Evolutionary conservation across 805 yeast genomes (phyloP).

Genomic region (Zygotorulaspora florentina): DNA sequence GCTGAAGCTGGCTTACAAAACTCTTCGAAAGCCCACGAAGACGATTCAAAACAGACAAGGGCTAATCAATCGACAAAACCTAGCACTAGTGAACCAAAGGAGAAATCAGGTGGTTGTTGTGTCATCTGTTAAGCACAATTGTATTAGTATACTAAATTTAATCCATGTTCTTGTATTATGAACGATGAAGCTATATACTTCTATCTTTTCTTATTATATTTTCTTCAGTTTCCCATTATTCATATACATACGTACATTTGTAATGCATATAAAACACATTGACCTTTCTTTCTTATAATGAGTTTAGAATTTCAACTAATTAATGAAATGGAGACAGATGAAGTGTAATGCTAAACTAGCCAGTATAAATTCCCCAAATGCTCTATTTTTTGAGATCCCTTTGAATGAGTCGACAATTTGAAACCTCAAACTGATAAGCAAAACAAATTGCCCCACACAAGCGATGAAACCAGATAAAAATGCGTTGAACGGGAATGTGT

Average conservation of each 20-base stretch:
- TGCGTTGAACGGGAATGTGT: conserved; percentile 92
- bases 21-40: conserved; percentile 4
- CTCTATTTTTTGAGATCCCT: conserved; percentile 49
- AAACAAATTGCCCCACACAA: conserved; percentile 93
- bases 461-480: conserved; percentile 88
- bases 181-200: not conserved
- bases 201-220: not conserved
- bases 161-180: not conserved
- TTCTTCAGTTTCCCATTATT: not conserved
- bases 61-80: conserved; percentile 13
- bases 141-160: not conserved
- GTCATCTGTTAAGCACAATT: conserved; percentile 5
- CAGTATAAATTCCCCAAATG: conserved; percentile 83
- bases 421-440: conserved; percentile 75
- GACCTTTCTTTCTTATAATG: conserved; percentile 2
- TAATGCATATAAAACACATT: conserved; percentile 4
- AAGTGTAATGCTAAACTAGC: conserved; percentile 89
- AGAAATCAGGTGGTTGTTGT: conserved; percentile 16
- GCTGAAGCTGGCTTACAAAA: conserved; percentile 2
- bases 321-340: conserved; percentile 84
- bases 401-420: conserved; percentile 52
- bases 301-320: conserved; percentile 37
- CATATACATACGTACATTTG: not conserved
- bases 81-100: conserved; percentile 5
- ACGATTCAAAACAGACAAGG: conserved; percentile 12